These are phyloP conservation scores for Fusarium sp. DNA, from an alignment of 2,329 filamentous ascomycete genomes.

Conservation along the genomic window DNA sequence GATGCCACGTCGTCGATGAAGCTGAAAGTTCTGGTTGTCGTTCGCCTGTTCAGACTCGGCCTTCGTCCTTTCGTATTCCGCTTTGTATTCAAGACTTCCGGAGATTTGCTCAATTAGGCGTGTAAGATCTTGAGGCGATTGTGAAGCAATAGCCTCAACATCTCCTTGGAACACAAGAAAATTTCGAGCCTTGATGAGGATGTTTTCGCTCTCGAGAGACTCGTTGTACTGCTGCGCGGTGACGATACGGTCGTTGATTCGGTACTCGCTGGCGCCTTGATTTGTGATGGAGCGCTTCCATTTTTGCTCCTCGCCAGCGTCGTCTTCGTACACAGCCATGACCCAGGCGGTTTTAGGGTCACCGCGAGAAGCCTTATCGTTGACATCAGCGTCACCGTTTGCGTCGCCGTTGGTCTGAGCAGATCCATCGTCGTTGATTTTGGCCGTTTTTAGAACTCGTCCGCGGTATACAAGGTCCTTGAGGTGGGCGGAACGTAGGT, in stretches of 20 bases:
- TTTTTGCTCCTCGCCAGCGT: constrained; percentile 91
- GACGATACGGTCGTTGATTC: constrained; percentile 93
- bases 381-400: constrained; percentile 72
- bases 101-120: constrained; percentile 97
- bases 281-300: constrained; percentile 97
- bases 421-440: constrained; percentile 92
- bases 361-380: constrained; percentile 75
- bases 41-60: constrained; percentile 85
- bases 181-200: constrained; percentile 96
- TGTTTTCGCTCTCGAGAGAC: constrained; percentile 91
- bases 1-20: constrained; percentile 90
- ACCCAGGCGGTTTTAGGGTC: constrained; percentile 98
- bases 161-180: constrained; percentile 99
- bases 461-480: constrained; percentile 97
- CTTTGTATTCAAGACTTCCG: constrained; percentile 93
- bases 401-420: constrained; percentile 72
- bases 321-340: constrained; percentile 98
- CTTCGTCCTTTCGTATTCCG: constrained; percentile 93
- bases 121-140: constrained; percentile 93
- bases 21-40: constrained; percentile 89
- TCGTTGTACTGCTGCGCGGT: constrained; percentile 94
- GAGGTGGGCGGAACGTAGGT: constrained; percentile 92
- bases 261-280: constrained; percentile 90
- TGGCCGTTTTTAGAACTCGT: constrained; percentile 90
- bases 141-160: constrained; percentile 95